These are phyloP conservation scores for Aphanoascus verrucosus DNA, from an alignment of 2,329 filamentous ascomycete species.

Conservation along the genomic window DNA sequence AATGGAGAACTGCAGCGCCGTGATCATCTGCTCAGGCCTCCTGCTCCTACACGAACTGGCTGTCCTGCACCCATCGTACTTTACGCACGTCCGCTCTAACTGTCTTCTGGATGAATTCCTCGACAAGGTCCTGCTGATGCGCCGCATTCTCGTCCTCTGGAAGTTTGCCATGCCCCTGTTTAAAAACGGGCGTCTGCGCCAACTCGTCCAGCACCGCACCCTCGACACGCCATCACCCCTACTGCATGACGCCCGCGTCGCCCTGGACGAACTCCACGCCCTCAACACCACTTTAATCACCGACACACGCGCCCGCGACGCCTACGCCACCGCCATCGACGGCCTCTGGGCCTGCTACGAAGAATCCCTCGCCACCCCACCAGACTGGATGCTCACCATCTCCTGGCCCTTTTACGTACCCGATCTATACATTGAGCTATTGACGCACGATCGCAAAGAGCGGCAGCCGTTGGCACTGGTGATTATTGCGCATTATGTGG, in stretches of 20 bases:
- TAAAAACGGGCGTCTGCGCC: neutral
- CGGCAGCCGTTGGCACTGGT: slow-evolving; percentile 49
- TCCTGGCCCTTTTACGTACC: slow-evolving; percentile 51
- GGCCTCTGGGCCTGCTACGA: slow-evolving; percentile 17
- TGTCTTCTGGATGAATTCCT: slow-evolving; percentile 1
- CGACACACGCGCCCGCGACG: slow-evolving; percentile 14
- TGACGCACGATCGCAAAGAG: slow-evolving; percentile 38
- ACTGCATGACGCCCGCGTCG: neutral
- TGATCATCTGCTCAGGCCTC: slow-evolving; percentile 24
- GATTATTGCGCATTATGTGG: slow-evolving; percentile 56
- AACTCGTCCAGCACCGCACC: neutral
- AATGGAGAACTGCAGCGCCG: slow-evolving; percentile 22
- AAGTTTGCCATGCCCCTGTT: slow-evolving; percentile 5
- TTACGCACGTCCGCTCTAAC: neutral
- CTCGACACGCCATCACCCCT: neutral
- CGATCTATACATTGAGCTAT: slow-evolving; percentile 51
- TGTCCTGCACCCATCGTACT: slow-evolving; percentile 12
- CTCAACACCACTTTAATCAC: neutral
- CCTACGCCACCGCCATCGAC: slow-evolving; percentile 17
- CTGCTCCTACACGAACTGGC: slow-evolving; percentile 24
- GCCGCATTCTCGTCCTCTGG: slow-evolving; percentile 8
- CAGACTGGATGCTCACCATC: slow-evolving; percentile 37
- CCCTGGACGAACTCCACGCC: neutral
- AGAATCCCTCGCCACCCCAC: slow-evolving; percentile 13
- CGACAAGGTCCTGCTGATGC: slow-evolving; percentile 8